A percentile compares a stretch with the other conserved stretches of the same genome.
These are phyloP conservation scores for Carnegiea gigantea DNA, from an alignment of 179 eudicot species.

Conservation along the genomic window DNA sequence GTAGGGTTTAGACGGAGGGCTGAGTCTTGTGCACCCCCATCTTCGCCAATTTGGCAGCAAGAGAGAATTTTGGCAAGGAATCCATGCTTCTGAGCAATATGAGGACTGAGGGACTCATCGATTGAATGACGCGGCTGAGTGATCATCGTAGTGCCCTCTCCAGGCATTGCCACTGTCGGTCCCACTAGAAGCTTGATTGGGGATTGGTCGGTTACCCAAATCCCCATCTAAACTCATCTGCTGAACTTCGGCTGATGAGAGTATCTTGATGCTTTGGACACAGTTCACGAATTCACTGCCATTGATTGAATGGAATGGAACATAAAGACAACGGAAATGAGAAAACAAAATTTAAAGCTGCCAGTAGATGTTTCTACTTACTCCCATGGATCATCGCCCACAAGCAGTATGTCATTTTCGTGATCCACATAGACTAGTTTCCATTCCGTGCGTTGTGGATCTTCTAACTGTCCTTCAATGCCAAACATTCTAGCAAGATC, in stretches of 20 bases:
- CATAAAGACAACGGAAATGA: not conserved
- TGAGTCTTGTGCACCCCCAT: not conserved
- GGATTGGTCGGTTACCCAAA: constrained; percentile 56
- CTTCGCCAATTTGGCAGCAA: not conserved
- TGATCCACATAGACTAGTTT: constrained; percentile 97
- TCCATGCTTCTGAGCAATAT: not conserved
- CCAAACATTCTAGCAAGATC: constrained; percentile 98
- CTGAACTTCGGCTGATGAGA: constrained; percentile 87
- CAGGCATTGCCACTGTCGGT: constrained; percentile 86
- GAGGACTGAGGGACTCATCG: constrained; percentile 29
- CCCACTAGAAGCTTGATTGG: constrained; percentile 92
- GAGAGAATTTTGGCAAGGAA: not conserved
- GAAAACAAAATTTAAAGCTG: not conserved
- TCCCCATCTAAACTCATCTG: constrained; percentile 98
- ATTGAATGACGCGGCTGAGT: constrained; percentile 68
- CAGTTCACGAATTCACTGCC: constrained; percentile 93
- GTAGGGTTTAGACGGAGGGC: not conserved
- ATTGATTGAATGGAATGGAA: constrained; percentile 3
- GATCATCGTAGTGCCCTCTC: constrained; percentile 79
- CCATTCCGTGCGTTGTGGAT: constrained; percentile 91
- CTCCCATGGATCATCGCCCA: constrained; percentile 99
- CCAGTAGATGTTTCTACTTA: constrained; percentile 38
- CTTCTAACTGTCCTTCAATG: constrained; percentile 91
- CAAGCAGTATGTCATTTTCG: constrained; percentile 91
- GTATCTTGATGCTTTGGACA: constrained; percentile 95